phyloP scores from a whole-genome alignment of 2,329 filamentous ascomycete genomes.

The Amesomyces nigricolor region DNA sequence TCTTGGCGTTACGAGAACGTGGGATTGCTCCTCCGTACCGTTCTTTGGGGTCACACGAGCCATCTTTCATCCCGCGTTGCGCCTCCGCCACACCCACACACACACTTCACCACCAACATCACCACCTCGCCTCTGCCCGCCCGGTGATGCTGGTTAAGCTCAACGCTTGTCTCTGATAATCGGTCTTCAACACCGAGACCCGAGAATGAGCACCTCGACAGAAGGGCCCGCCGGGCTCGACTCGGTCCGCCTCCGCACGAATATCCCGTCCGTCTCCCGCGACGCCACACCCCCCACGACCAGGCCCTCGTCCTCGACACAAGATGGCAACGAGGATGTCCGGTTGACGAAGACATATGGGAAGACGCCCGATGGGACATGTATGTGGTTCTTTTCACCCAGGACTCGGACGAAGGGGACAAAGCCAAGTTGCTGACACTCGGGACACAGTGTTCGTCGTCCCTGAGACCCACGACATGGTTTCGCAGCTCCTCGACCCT shows the following conservation, averaged over 20 bases:
- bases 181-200: conserved; percentile 24
- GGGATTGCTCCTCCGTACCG: background rate
- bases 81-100: background rate
- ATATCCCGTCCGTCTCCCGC: conserved; percentile 2
- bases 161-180: conserved; percentile 21
- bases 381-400: conserved; percentile 48
- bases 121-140: background rate
- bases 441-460: conserved; percentile 75
- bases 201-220: conserved; percentile 24
- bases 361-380: conserved; percentile 81
- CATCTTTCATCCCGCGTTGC: background rate
- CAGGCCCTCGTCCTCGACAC: background rate
- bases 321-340: conserved; percentile 1
- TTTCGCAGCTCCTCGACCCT: conserved; percentile 91
- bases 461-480: conserved; percentile 96
- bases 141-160: conserved; percentile 20
- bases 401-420: background rate
- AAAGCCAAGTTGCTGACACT: conserved; percentile 2
- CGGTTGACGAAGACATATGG: conserved; percentile 71
- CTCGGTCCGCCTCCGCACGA: conserved; percentile 21
- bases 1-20: conserved; percentile 20
- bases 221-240: conserved; percentile 19
- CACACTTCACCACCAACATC: background rate
- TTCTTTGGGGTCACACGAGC: conserved; percentile 16
- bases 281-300: background rate